Percentiles rank a stretch among this genome's conserved stretches.
These are phyloP conservation scores for Eucalyptus tenuipes DNA, from an alignment of 345 rosid species.

Conservation along the genomic window DNA sequence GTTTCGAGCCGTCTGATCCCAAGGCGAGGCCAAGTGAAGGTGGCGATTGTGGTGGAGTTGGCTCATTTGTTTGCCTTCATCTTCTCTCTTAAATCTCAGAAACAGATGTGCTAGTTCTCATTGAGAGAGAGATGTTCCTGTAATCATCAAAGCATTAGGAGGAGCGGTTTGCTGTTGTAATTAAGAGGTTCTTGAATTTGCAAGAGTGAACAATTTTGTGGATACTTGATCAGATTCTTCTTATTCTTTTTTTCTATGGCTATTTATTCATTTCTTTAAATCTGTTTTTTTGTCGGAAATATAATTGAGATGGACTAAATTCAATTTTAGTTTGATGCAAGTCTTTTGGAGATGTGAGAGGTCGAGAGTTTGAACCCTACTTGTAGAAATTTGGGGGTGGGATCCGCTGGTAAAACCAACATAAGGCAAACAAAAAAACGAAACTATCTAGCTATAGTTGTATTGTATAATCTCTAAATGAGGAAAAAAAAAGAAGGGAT, in stretches of 20 bases:
- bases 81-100: slow-evolving; percentile 5
- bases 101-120: neutral
- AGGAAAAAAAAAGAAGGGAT: neutral
- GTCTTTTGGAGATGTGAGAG: neutral
- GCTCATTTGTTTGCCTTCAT: slow-evolving; percentile 50
- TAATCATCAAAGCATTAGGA: neutral
- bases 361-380: neutral
- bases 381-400: neutral
- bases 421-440: neutral
- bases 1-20: slow-evolving; percentile 48
- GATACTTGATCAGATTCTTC: neutral
- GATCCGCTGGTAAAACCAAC: neutral
- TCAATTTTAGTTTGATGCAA: neutral
- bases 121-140: neutral
- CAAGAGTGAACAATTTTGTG: neutral
- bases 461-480: neutral
- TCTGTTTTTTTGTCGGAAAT: neutral
- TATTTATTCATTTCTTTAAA: neutral
- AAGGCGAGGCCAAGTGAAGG: slow-evolving; percentile 66
- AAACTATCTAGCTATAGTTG: neutral
- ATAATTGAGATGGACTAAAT: neutral
- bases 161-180: neutral
- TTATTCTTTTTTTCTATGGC: neutral
- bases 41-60: slow-evolving; percentile 44
- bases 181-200: neutral